Conservation (phyloP, 768 basidiomycete species). For the Agrocybe chaxingu region DNA sequence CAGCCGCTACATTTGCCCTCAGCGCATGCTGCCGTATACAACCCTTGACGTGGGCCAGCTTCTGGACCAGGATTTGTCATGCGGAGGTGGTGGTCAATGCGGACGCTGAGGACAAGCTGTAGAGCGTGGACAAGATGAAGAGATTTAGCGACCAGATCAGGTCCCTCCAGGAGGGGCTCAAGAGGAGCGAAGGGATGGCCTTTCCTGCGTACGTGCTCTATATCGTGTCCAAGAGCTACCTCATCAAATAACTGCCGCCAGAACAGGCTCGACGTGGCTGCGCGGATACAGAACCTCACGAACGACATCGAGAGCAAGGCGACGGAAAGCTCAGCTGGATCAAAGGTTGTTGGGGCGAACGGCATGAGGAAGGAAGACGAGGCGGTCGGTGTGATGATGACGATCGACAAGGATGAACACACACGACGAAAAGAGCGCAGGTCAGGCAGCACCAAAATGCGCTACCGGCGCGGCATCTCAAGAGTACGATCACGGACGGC, state of each 20-base stretch:
- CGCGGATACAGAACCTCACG: constrained; percentile 77
- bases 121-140: constrained; percentile 94
- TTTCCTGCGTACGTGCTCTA: constrained; percentile 72
- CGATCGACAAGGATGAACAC: constrained; percentile 86
- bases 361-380: constrained; percentile 62
- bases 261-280: constrained; percentile 78
- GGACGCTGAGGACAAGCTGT: constrained; percentile 78
- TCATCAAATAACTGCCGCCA: too few relatives aligned
- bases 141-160: constrained; percentile 90
- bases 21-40: too few relatives aligned
- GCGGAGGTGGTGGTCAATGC: constrained; percentile 96
- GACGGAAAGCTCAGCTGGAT: constrained; percentile 47
- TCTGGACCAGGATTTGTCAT: too few relatives aligned
- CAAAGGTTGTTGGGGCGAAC: constrained; percentile 74
- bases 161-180: constrained; percentile 81
- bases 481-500: constrained; percentile 93
- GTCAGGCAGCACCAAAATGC: constrained; percentile 88
- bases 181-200: constrained; percentile 85
- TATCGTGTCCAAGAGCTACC: too few relatives aligned
- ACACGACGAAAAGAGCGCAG: constrained; percentile 65
- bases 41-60: too few relatives aligned
- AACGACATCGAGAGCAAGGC: constrained; percentile 59
- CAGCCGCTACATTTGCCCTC: constrained; percentile 95
- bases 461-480: constrained; percentile 91
- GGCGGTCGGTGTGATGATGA: constrained; percentile 83